A percentile compares a stretch with the other conserved stretches of the same genome.
These are phyloP conservation scores for Leptographium radiaticola DNA, from an alignment of 2,329 filamentous ascomycete species.

Conservation along the genomic window DNA sequence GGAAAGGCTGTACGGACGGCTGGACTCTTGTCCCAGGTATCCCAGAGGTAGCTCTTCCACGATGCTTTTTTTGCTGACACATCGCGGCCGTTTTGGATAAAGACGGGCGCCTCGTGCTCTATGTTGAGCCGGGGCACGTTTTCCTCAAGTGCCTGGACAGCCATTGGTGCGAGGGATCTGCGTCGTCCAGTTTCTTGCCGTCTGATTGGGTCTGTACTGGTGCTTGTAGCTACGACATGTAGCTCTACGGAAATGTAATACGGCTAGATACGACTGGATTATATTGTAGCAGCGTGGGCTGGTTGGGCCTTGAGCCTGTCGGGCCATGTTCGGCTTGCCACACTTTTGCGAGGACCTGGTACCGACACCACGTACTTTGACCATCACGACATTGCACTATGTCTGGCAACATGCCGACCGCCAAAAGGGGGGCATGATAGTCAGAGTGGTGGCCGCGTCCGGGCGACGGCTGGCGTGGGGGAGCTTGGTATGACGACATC, in stretches of 20 bases:
- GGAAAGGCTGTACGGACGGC: background rate
- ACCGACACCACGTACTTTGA: background rate
- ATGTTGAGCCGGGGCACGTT: background rate
- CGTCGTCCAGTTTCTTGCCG: background rate
- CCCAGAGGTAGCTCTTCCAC: conserved; percentile 8
- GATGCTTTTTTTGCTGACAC: background rate
- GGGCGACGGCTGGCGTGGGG: background rate
- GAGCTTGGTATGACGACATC: background rate
- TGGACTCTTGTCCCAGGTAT: background rate
- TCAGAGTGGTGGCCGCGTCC: background rate
- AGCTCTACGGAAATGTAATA: too few species aligned
- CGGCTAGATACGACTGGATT: too few species aligned
- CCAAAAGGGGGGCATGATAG: background rate
- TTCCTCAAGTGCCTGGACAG: background rate
- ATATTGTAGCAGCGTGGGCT: too few species aligned
- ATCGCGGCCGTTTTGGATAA: background rate
- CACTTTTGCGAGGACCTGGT: too few species aligned
- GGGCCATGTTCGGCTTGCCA: too few species aligned
- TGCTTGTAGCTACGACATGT: too few species aligned
- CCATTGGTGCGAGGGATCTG: background rate
- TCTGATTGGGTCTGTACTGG: background rate
- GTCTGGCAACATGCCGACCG: background rate
- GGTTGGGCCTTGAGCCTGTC: too few species aligned
- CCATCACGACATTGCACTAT: background rate
- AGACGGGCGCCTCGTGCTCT: background rate